phyloP scores from a whole-genome alignment of 1,284 basidiomycete species.

The Ceratobasidium sp. region DNA sequence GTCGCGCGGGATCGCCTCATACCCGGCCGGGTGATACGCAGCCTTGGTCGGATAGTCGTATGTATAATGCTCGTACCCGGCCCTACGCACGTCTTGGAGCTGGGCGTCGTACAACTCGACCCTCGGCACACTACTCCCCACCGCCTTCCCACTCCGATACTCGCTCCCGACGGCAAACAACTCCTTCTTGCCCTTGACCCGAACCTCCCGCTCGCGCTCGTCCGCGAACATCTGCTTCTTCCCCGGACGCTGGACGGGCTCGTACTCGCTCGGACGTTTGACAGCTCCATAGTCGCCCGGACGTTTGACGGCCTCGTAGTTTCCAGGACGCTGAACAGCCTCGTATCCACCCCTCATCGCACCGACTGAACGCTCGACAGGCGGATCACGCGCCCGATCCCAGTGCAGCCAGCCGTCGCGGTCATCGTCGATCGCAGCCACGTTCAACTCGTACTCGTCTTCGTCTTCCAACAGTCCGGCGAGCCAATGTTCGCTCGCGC shows the following conservation, averaged over 20 bases:
- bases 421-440: too few species aligned
- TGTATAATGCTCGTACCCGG: slow-evolving; percentile 7
- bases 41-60: slow-evolving; percentile 21
- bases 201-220: background rate
- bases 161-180: slow-evolving; percentile 18
- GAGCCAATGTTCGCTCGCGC: slow-evolving; percentile 3
- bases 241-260: slow-evolving; percentile 14
- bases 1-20: slow-evolving; percentile 33
- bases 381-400: slow-evolving; percentile 26
- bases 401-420: slow-evolving; percentile 20
- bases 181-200: slow-evolving; percentile 26
- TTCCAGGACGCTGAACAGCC: slow-evolving; percentile 19
- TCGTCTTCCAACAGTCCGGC: slow-evolving; percentile 18
- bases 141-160: background rate
- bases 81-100: slow-evolving; percentile 10
- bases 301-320: background rate
- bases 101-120: slow-evolving; percentile 38
- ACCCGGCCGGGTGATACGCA: slow-evolving; percentile 1
- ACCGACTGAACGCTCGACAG: slow-evolving; percentile 1
- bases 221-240: slow-evolving; percentile 17
- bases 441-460: background rate
- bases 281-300: too few species aligned
- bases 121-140: background rate
- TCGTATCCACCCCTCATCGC: slow-evolving; percentile 10
- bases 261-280: too few species aligned